Percentiles rank a stretch among this genome's conserved stretches.
phyloP scores from a whole-genome alignment of 148 eudicot species.

The Mesembryanthemum crystallinum region DNA sequence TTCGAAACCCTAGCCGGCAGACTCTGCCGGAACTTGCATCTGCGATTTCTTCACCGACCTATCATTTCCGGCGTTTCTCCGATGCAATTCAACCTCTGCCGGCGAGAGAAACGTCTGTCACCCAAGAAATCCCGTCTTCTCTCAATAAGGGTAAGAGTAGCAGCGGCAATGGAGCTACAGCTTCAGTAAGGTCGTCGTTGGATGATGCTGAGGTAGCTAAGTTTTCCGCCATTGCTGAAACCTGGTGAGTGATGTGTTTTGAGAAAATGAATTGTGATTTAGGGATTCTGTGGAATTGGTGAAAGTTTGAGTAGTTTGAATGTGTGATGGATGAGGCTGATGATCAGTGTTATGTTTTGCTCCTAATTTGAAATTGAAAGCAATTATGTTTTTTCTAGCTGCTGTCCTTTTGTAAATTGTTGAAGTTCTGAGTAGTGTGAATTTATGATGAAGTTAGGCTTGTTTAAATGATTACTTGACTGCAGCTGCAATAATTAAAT shows the following conservation, averaged over 20 bases:
- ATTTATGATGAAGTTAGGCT: neutral
- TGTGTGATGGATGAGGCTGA: constrained; percentile 32
- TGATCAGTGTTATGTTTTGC: constrained; percentile 17
- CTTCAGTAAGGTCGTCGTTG: constrained; percentile 46
- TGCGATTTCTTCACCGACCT: neutral
- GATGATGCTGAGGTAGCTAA: constrained; percentile 59
- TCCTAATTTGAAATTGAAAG: neutral
- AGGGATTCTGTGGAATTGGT: too few relatives aligned
- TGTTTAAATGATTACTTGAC: neutral
- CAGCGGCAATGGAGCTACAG: constrained; percentile 22
- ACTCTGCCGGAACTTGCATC: constrained; percentile 10
- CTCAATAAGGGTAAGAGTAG: neutral
- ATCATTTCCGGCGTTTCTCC: constrained; percentile 29
- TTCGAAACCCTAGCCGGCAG: neutral
- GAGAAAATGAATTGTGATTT: too few relatives aligned
- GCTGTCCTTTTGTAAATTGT: too few relatives aligned
- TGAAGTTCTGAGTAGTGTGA: neutral
- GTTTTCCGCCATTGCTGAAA: constrained; percentile 74
- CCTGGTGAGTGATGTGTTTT: constrained; percentile 43
- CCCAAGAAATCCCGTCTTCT: constrained; percentile 18
- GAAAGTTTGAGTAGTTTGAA: too few relatives aligned
- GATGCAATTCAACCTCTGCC: constrained; percentile 22
- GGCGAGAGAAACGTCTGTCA: constrained; percentile 21
- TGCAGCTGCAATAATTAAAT: neutral
- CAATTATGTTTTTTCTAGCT: too few relatives aligned